Base-by-base conservation (phyloP, 768 basidiomycete species). In the Boletus vinaceobasis region DNA sequence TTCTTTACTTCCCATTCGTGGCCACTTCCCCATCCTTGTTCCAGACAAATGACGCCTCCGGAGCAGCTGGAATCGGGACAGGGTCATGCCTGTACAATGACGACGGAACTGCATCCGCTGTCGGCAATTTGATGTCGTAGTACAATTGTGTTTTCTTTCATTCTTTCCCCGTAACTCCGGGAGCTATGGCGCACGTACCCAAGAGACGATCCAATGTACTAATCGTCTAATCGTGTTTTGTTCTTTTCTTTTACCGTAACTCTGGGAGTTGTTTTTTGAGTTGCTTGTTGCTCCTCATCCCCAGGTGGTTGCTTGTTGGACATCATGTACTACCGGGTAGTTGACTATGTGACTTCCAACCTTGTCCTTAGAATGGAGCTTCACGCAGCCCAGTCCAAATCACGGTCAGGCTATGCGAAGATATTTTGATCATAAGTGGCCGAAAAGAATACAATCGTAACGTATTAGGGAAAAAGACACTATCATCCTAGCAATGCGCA, bases 1-100 rank as follows among this genome's bases (percentile, higher is more conserved):
- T 56, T 4, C 62, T 74, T 44, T 73, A 73, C 54, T 73, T 74
- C 62, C 73, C 72, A 37, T 73, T 74, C 58, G 26, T 74, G 26
- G 73, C 73, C 1, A 69, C 65, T 2, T 52, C 68, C 17, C 65
- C 73, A 1, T 36, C 56, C 7, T 29, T 73, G 15, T 56, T 70
- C 42, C 3, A 49, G 14, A 32, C 26, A 7, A 51, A 74, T 38
- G 62, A 66, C 29, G n/a, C 57, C 3, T 2, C 15, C 1, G 72
- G 51, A 3, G 50, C n/a, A 13, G 0, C 32, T 15, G 55, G 29
- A 17, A 53, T 61, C 4, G 72, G 71, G n/a, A 71, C 70, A 2
- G 65, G 69, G 21, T 70, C 63, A 1, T 67, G 71, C 52, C 52
- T 74, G 21, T 74, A 60, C 53, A 70, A 66, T 43, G 39, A 74